These are phyloP conservation scores for Eucalyptus caleyi DNA, from an alignment of 345 rosid genomes.

Conservation along the genomic window DNA sequence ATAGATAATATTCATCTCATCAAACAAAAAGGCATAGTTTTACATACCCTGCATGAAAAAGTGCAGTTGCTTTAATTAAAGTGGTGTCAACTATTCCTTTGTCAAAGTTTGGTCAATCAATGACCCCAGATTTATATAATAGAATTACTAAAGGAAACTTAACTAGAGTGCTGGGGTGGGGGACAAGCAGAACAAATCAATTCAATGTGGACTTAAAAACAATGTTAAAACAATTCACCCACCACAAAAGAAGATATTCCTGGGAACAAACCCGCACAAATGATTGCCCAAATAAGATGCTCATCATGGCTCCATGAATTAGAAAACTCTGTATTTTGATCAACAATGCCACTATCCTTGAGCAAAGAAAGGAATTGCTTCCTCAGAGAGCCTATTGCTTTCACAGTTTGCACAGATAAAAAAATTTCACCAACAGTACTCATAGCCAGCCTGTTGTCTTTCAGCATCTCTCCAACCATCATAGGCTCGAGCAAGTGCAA, in stretches of 20 bases:
- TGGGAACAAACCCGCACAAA: constrained; percentile 90
- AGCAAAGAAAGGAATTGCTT: constrained; percentile 76
- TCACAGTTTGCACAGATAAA: constrained; percentile 75
- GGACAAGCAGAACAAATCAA: neutral
- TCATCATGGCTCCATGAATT: constrained; percentile 59
- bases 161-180: neutral
- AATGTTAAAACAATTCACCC: neutral
- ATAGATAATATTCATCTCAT: neutral
- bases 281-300: constrained; percentile 65
- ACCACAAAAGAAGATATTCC: constrained; percentile 90
- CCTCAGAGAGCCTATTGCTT: constrained; percentile 81
- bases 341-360: constrained; percentile 63
- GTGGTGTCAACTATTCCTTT: neutral
- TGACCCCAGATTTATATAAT: neutral
- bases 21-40: neutral
- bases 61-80: neutral
- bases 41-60: neutral
- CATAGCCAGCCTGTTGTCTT: constrained; percentile 1
- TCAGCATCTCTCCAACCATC: too few relatives aligned
- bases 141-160: neutral
- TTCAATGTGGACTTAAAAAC: neutral
- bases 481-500: too few relatives aligned
- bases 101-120: neutral
- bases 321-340: constrained; percentile 25
- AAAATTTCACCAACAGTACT: constrained; percentile 91